phyloP scores from a whole-genome alignment of 1,284 basidiomycete genomes.

The Malassezia slooffiae region DNA sequence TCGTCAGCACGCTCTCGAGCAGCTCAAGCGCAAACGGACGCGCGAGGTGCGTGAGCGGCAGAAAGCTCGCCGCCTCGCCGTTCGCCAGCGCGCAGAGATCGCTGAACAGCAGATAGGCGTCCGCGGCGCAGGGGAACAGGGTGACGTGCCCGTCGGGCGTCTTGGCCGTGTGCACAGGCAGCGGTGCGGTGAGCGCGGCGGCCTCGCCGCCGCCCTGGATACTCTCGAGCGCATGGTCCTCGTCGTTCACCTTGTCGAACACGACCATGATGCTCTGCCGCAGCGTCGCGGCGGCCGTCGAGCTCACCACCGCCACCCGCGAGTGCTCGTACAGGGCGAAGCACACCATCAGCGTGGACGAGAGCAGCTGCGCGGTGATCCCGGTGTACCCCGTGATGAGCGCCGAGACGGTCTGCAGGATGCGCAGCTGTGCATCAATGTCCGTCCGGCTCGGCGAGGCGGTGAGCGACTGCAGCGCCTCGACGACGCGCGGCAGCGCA shows the following conservation, averaged over 20 bases:
- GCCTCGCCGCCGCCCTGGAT: slow-evolving; percentile 38
- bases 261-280: slow-evolving; percentile 95
- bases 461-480: slow-evolving; percentile 28
- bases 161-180: slow-evolving; percentile 33
- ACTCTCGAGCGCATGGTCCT: slow-evolving; percentile 52
- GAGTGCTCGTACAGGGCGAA: slow-evolving; percentile 83
- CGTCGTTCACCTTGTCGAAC: slow-evolving; percentile 80
- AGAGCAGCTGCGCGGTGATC: slow-evolving; percentile 32
- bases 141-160: slow-evolving; percentile 31
- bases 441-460: slow-evolving; percentile 26
- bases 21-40: slow-evolving; percentile 90
- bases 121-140: slow-evolving; percentile 68
- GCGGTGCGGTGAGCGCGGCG: slow-evolving; percentile 33
- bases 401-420: slow-evolving; percentile 37
- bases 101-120: slow-evolving; percentile 61
- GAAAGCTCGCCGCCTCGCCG: slow-evolving; percentile 62
- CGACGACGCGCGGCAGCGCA: slow-evolving; percentile 19
- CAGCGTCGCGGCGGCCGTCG: slow-evolving; percentile 88
- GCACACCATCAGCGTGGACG: slow-evolving; percentile 65
- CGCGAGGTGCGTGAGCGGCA: slow-evolving; percentile 72
- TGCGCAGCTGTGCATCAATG: slow-evolving; percentile 43
- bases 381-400: slow-evolving; percentile 30
- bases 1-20: slow-evolving; percentile 90
- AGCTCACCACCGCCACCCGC: slow-evolving; percentile 86
- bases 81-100: slow-evolving; percentile 42